Conservation (phyloP, 768 basidiomycete genomes). For the Guyanaporus albipodus region DNA sequence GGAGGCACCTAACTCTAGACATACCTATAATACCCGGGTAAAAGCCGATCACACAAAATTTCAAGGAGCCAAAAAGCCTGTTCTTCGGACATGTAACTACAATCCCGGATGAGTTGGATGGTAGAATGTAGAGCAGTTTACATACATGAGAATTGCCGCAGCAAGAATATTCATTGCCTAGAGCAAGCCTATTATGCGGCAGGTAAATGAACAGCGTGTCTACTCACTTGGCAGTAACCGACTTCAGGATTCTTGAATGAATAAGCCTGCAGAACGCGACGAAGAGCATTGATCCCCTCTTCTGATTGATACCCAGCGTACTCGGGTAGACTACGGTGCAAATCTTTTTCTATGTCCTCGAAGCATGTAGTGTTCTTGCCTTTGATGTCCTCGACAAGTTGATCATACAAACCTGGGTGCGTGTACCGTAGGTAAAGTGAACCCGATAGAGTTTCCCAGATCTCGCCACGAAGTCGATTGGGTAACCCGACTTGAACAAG, state of each 20-base stretch:
- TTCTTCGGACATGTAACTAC: conserved; percentile 97
- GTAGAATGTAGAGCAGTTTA: conserved; percentile 1
- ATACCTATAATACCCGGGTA: conserved; percentile 97
- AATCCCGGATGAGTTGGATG: conserved; percentile 7
- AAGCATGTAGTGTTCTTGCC: conserved; percentile 84
- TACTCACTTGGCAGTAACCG: conserved; percentile 85
- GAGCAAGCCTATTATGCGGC: conserved; percentile 1
- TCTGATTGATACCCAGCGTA: conserved; percentile 94
- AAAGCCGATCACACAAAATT: conserved; percentile 87
- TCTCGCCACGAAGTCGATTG: conserved; percentile 89
- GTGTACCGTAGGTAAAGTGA: conserved; percentile 87
- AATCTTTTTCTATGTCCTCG: conserved; percentile 98
- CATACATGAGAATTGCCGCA: conserved; percentile 90
- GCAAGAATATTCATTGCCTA: conserved; percentile 98
- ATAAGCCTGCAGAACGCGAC: conserved; percentile 92
- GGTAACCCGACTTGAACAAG: conserved; percentile 96
- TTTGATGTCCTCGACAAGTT: conserved; percentile 68
- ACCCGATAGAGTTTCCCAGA: conserved; percentile 97
- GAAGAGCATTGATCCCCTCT: conserved; percentile 77
- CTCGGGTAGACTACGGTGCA: conserved; percentile 93
- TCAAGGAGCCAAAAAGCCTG: conserved; percentile 97
- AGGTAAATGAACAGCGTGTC: neutral
- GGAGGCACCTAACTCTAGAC: conserved; percentile 14
- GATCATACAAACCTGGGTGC: conserved; percentile 79
- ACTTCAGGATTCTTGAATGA: conserved; percentile 92